These are phyloP conservation scores for Aspergillus cristatus DNA, from an alignment of 495 filamentous ascomycete genomes.

Conservation along the genomic window DNA sequence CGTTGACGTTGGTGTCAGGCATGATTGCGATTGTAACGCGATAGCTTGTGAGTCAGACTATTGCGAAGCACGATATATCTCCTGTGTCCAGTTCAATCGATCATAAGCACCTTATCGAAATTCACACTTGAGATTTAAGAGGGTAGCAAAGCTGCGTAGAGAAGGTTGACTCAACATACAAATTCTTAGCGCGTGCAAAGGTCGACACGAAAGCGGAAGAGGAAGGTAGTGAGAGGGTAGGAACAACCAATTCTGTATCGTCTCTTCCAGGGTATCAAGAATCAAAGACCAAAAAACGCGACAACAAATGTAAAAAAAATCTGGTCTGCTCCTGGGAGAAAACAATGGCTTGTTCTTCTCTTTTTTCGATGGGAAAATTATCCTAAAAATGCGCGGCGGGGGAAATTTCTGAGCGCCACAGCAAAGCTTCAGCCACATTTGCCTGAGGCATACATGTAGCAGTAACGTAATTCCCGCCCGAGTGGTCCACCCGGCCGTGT, in stretches of 20 bases:
- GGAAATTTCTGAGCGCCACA: conserved; percentile 21
- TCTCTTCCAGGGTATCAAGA: too few species aligned
- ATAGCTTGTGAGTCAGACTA: conserved; percentile 1
- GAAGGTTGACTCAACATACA: background rate
- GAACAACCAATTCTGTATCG: too few species aligned
- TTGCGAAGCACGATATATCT: background rate
- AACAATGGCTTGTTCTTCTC: background rate
- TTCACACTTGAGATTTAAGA: too few species aligned
- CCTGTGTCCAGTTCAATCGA: background rate
- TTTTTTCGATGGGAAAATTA: background rate
- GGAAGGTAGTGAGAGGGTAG: too few species aligned
- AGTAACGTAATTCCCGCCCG: too few species aligned
- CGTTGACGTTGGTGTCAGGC: conserved; percentile 29
- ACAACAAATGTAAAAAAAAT: background rate
- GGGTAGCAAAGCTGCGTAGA: too few species aligned
- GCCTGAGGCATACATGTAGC: conserved; percentile 19
- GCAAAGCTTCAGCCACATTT: conserved; percentile 16
- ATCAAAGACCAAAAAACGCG: background rate
- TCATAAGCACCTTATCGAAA: too few species aligned
- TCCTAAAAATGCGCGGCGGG: conserved; percentile 18
- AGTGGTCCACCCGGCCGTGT: too few species aligned
- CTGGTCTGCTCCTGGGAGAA: background rate
- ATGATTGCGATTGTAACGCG: conserved; percentile 18
- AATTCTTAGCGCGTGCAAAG: background rate
- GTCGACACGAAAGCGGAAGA: background rate